Evolutionary conservation across 352 stramenopile genomes (phyloP).

Genomic region (Phytopythium vexans): DNA sequence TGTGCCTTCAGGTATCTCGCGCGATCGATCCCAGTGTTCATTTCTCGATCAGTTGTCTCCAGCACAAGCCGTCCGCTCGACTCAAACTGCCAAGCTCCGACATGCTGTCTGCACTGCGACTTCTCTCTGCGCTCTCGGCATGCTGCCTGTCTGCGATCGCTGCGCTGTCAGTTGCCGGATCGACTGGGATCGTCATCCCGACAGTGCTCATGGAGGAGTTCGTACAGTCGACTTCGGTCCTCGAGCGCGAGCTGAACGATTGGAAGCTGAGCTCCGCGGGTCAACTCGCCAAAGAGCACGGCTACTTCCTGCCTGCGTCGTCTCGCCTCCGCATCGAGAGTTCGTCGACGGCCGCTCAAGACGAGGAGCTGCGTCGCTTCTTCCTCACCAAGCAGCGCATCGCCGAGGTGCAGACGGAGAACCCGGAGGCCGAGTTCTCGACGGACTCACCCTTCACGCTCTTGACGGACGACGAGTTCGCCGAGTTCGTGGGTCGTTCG

Average conservation of each 20-base stretch:
- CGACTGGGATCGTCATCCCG: constrained; percentile 8
- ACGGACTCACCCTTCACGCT: constrained; percentile 68
- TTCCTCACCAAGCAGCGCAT: constrained; percentile 66
- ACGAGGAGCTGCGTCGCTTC: constrained; percentile 55
- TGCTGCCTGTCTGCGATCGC: too few relatives aligned
- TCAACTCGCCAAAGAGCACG: constrained; percentile 41
- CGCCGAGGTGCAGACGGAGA: constrained; percentile 35
- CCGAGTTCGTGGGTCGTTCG: constrained; percentile 41
- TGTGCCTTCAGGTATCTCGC: too few relatives aligned
- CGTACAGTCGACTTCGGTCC: constrained; percentile 31
- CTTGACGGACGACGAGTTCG: constrained; percentile 70
- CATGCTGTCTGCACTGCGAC: too few relatives aligned
- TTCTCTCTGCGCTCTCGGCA: too few relatives aligned
- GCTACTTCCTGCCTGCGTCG: constrained; percentile 24
- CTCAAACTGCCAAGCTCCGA: too few relatives aligned
- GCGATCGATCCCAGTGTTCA: too few relatives aligned
- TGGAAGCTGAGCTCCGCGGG: constrained; percentile 57
- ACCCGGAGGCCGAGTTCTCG: constrained; percentile 64
- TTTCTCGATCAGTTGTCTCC: too few relatives aligned
- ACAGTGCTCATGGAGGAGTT: constrained; percentile 37
- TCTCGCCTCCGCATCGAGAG: neutral
- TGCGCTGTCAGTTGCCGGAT: neutral
- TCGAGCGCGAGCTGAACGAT: constrained; percentile 34
- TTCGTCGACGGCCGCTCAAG: constrained; percentile 2
- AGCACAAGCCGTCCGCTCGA: too few relatives aligned